These are phyloP conservation scores for Solanum commersonii DNA, from an alignment of 257 asterid genomes.

Conservation along the genomic window DNA sequence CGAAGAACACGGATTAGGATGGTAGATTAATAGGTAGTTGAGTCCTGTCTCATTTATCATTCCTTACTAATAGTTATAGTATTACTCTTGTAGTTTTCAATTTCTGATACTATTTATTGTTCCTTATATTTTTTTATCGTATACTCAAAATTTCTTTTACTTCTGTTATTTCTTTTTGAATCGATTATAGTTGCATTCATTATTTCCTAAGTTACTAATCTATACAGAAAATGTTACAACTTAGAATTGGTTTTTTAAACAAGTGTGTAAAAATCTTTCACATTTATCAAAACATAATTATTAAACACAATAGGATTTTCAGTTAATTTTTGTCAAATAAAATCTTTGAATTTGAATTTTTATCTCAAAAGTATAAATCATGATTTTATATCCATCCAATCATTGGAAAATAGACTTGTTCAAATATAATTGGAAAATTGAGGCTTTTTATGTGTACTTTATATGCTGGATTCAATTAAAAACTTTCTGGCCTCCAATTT, in stretches of 20 bases:
- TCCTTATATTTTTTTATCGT: not conserved
- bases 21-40: not conserved
- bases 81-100: not conserved
- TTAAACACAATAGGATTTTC: not conserved
- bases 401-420: not conserved
- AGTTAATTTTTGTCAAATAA: not conserved
- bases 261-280: not conserved
- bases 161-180: not conserved
- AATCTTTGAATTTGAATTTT: not conserved
- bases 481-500: not conserved
- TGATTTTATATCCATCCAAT: not conserved
- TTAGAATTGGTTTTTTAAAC: not conserved
- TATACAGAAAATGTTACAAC: not conserved
- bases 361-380: not conserved
- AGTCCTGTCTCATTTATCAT: rapidly evolving
- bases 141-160: not conserved
- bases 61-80: not conserved
- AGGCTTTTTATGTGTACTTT: not conserved
- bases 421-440: not conserved
- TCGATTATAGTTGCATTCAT: not conserved
- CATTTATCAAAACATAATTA: not conserved
- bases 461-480: not conserved
- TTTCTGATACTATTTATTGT: not conserved
- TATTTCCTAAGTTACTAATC: not conserved
- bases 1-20: rapidly evolving